Evolutionary conservation across 1,284 basidiomycete genomes (phyloP), one percentile per base, ranked within the genome.

Genomic region (Peniophora sp.): DNA sequence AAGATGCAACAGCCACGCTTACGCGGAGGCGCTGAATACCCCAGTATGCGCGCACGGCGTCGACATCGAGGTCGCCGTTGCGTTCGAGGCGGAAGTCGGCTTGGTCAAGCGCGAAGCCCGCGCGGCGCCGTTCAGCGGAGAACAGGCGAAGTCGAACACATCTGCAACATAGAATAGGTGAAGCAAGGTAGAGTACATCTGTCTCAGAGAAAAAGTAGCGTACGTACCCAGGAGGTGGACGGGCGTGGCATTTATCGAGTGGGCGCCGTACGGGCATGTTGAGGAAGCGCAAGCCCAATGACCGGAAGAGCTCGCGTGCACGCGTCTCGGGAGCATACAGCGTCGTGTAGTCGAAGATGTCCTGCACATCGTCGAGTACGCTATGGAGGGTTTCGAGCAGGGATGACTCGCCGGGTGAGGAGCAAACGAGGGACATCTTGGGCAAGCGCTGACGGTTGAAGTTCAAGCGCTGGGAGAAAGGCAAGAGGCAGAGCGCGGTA

Each of bases 71-170:
- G 10, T 24, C 44, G 8, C 44, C 44, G 23, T 45, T 45, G 9
- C n/a, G 44, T 22, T 45, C 44, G 20, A 45, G 44, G 22, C 20
- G 44, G 44, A 45, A 45, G 23, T 45, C 44, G 23, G 23, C 44
- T 20, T 25, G 23, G 14, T 20, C 44, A 10, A 45, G 44, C 19
- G 22, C 44, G 14, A n/a, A 20, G 16, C 44, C 44, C 23, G 12
- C 19, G 12, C 20, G 20, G 19, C 20, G 44, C 44, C 23, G 12
- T 8, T 23, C 23, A 19, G 20, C 44, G 23, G 44, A 45, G 44
- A 23, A 45, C 23, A 45, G 44, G 12, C 20, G 23, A 10, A 45
- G 9, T 8, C 44, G 44, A 22, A 45, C 23, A 20, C 44, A 45
- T 19, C 44, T 45, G 19, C 12, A 32, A 32, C 6, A 32, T 12